Percentiles rank a stretch among this genome's conserved stretches.
phyloP scores from a whole-genome alignment of 2,329 filamentous ascomycete species.

The Hypoxylon sp. region DNA sequence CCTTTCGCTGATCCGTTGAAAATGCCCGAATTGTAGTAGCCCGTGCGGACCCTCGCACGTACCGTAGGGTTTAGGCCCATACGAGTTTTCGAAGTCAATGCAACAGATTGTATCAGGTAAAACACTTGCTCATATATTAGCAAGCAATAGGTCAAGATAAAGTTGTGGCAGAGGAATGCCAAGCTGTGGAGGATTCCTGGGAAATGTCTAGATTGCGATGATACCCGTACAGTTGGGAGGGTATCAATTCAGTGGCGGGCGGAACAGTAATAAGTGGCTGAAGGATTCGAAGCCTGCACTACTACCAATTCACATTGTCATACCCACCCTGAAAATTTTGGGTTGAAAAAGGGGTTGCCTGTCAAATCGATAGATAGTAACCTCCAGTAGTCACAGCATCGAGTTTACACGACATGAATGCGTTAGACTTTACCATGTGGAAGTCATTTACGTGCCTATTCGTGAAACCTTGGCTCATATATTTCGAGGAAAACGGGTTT shows the following conservation, averaged over 20 bases:
- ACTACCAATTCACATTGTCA: background rate
- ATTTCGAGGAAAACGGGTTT: background rate
- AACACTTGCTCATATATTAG: background rate
- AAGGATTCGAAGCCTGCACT: background rate
- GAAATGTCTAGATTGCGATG: background rate
- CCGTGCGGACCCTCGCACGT: background rate
- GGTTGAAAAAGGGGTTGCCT: constrained; percentile 2
- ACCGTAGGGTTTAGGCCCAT: background rate
- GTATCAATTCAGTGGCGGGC: background rate
- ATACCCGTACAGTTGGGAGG: background rate
- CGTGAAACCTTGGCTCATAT: background rate
- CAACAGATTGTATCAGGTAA: background rate
- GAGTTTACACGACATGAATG: background rate
- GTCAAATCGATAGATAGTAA: background rate
- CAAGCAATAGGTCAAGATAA: background rate
- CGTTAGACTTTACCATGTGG: background rate
- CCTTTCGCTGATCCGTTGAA: background rate
- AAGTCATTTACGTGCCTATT: background rate
- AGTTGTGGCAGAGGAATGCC: background rate
- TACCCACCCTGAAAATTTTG: constrained; percentile 2
- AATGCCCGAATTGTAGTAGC: background rate
- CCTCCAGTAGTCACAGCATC: background rate
- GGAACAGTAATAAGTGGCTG: background rate
- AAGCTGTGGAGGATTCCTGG: constrained; percentile 2
- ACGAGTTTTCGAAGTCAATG: background rate